Percentiles rank a stretch among this genome's conserved stretches.
Conservation (phyloP, 1,284 basidiomycete species). For the Malassezia brasiliensis region DNA sequence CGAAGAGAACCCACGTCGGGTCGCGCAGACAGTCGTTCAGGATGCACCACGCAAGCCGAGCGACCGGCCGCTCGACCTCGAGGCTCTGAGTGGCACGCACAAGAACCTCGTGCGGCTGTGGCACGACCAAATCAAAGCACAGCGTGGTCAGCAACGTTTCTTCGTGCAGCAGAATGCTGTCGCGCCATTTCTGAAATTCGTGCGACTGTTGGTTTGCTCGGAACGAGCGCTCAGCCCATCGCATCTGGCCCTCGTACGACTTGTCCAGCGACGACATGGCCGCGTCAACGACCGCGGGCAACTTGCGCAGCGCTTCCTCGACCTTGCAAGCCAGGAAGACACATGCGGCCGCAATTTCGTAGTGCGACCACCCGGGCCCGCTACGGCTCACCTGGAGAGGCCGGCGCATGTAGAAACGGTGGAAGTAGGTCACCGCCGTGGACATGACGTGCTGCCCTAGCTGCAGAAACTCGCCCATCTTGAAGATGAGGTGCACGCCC, state of each 20-base stretch:
- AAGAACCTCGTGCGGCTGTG: conserved; percentile 59
- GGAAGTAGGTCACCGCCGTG: conserved; percentile 72
- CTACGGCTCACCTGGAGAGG: conserved; percentile 56
- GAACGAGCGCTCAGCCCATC: conserved; percentile 31
- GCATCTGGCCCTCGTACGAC: conserved; percentile 51
- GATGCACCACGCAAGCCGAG: conserved; percentile 32
- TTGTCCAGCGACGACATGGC: conserved; percentile 60
- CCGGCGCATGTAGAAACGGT: conserved; percentile 86
- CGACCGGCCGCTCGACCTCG: conserved; percentile 22
- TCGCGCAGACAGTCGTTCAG: conserved; percentile 34
- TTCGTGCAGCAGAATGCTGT: conserved; percentile 64
- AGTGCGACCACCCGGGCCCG: conserved; percentile 53
- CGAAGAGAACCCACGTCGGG: conserved; percentile 32
- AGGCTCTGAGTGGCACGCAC: conserved; percentile 31
- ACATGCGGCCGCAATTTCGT: conserved; percentile 72
- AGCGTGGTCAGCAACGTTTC: conserved; percentile 75
- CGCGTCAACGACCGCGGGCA: conserved; percentile 70
- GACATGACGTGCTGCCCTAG: conserved; percentile 37
- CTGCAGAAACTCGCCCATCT: conserved; percentile 38
- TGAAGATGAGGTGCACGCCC: conserved; percentile 33
- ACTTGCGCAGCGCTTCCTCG: conserved; percentile 74
- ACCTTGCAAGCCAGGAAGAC: conserved; percentile 86
- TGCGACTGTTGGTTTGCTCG: conserved; percentile 22
- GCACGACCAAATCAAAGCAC: conserved; percentile 80
- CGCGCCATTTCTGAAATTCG: conserved; percentile 56